Evolutionary conservation across 345 rosid genomes (phyloP), one percentile per base, ranked within the genome.

Genomic region (Eucalyptus regnans): DNA sequence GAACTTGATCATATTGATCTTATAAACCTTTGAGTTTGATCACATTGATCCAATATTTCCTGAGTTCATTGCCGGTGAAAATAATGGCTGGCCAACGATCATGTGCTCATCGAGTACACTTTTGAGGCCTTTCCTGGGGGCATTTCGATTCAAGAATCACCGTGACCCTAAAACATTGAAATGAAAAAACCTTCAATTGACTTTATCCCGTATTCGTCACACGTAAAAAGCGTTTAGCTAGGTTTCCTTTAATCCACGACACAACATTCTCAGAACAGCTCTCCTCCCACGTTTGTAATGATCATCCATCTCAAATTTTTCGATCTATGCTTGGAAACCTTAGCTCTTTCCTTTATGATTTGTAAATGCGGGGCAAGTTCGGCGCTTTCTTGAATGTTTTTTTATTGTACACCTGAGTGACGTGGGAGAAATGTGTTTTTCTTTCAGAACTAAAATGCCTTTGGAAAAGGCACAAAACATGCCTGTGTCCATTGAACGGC

Each of bases 161-260:
- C 76, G 15, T n/a, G 13, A 64, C 76, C 76, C 62, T 64, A n/a
- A 64, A 5, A 64, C 13, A n/a, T n/a, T n/a, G 37, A 62, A 64
- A 64, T 64, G n/a, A 64, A 64, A 64, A 64, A 29, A 64, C 20
- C 3, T 15, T n/a, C 80, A 33, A 33, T 3, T 68, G 12, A 68
- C 23, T 68, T 8, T 33, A 9, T 0, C 5, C 44, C 23, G 9
- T 33, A 68, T 33, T 31, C 31, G 43, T n/a, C 43, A 4, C 1
- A 17, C 2, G 7, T n/a, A 4, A 7, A 31, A 68, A 68, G 43
- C 80, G 2, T 22, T 2, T 31, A 0, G 23, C 23, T 12, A 33
- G 79, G 79, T 68, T 33, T 5, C 6, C 43, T 68, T 33, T 12
- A 68, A 33, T 68, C 22, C 23, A 9, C 1, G 4, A 15, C 12